Evolutionary conservation across 345 rosid species (phyloP), one percentile per base, ranked within the genome.

Genomic region (Citrus australasica): DNA sequence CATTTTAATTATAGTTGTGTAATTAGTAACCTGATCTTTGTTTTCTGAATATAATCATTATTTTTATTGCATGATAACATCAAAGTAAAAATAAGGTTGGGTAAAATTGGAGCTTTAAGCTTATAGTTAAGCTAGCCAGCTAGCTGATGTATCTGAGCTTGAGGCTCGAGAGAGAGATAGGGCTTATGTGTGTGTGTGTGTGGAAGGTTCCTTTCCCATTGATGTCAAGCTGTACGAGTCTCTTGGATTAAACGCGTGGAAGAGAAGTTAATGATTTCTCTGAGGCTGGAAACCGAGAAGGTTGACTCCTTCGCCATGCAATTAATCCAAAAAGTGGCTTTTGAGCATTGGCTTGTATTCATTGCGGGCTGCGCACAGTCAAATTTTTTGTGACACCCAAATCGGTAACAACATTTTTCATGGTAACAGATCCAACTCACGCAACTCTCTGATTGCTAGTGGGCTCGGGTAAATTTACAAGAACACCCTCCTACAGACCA

Each of bases 251-350:
- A 48, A 62, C 69, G 69, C 69, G 77, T 74, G 77, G 77, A 17
- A 9, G 21, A 40, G 21, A 27, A 27, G 9, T 33, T 40, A 5
- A 5, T 42, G 77, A 40, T 62, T 25, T 16, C 7, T 9, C 13
- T 5, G 19, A 61, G 82, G 60, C 81, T 78, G 77, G 84, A 76
- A 84, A 80, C 83, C 33, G 82, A 37, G 32, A 64, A 3, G 25
- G 16, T 13, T 9, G 83, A 74, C 6, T 51, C 27, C 19, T 5
- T 33, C 28, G 35, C 19, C 4, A 4, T 25, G 28, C 27, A 79
- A 69, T 88, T 51, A 90, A 85, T 84, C 28, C 67, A 63, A 79
- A 86, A 86, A 81, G 89, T 78, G 27, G 69, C 73, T 46, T 82
- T 78, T 80, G 79, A 46, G 79, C 79, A 25, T 30, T 4, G 67